Conservation (phyloP, 2,329 filamentous ascomycete genomes). For the Colletotrichum graminicola region DNA sequence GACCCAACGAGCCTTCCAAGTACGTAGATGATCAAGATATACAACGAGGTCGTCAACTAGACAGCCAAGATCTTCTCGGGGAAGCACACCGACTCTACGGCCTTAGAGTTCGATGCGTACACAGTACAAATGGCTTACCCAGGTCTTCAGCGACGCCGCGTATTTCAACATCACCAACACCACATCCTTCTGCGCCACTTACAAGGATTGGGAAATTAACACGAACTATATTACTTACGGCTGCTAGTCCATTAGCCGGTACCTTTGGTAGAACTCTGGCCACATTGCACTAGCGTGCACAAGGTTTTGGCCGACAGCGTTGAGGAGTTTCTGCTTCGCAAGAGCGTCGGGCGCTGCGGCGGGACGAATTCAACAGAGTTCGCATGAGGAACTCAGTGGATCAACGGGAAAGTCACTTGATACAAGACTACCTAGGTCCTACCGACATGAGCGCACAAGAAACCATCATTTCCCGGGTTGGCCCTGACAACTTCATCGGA, state of each 20-base stretch:
- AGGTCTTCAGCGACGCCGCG: conserved; percentile 47
- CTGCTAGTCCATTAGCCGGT: conserved; percentile 47
- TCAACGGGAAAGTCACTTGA: not conserved
- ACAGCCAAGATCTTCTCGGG: conserved; percentile 50
- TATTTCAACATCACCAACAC: conserved; percentile 48
- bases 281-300: conserved; percentile 41
- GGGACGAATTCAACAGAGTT: not conserved
- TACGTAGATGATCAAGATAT: conserved; percentile 28
- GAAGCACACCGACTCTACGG: conserved; percentile 41
- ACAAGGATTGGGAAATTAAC: conserved; percentile 45
- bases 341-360: not conserved
- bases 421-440: not conserved
- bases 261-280: conserved; percentile 51
- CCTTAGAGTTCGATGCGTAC: conserved; percentile 50
- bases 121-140: conserved; percentile 49
- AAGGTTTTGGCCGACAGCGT: conserved; percentile 12
- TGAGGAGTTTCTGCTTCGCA: conserved; percentile 15
- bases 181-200: conserved; percentile 46
- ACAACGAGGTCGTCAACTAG: conserved; percentile 26
- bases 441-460: not conserved
- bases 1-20: conserved; percentile 3
- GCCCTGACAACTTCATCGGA: too few species aligned
- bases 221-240: conserved; percentile 46
- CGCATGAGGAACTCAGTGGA: conserved; percentile 7
- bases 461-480: not conserved